Conservation (phyloP, 306 rosid genomes). For the Vigna nakashimae region DNA sequence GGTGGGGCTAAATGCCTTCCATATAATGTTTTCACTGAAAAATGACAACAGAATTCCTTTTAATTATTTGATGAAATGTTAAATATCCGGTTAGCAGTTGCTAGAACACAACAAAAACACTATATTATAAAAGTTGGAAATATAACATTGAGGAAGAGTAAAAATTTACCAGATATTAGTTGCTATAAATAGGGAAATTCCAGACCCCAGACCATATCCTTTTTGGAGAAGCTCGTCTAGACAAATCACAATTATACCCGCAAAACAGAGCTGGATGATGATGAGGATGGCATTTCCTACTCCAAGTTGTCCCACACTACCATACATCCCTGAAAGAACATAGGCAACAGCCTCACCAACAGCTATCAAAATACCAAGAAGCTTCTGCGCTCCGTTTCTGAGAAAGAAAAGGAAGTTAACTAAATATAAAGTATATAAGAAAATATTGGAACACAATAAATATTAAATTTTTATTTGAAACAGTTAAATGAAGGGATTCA, state of each 20-base stretch:
- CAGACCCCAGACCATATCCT: slow-evolving; percentile 98
- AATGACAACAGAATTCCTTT: slow-evolving; percentile 23
- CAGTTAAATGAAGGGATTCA: slow-evolving; percentile 15
- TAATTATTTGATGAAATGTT: slow-evolving; percentile 18
- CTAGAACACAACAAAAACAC: neutral
- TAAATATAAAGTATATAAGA: neutral
- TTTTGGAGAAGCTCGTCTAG: slow-evolving; percentile 98
- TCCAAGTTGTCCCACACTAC: slow-evolving; percentile 97
- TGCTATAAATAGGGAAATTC: slow-evolving; percentile 96
- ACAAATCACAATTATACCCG: slow-evolving; percentile 87
- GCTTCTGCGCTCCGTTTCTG: slow-evolving; percentile 92
- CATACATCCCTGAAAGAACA: slow-evolving; percentile 96
- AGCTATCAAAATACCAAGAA: slow-evolving; percentile 92
- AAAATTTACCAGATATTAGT: slow-evolving; percentile 87
- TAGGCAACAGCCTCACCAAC: slow-evolving; percentile 98
- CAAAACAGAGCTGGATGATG: slow-evolving; percentile 90
- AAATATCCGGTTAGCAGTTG: neutral
- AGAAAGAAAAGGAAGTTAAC: slow-evolving; percentile 5
- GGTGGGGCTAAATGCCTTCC: slow-evolving; percentile 98
- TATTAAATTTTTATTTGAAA: neutral
- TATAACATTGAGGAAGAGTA: neutral
- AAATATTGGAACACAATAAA: neutral
- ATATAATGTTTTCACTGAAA: slow-evolving; percentile 85
- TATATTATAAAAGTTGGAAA: neutral
- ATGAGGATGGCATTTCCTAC: slow-evolving; percentile 96